Evolutionary conservation across 2,329 filamentous ascomycete genomes (phyloP), one percentile per base, ranked within the genome.

Genomic region (Orbilia oligospora): DNA sequence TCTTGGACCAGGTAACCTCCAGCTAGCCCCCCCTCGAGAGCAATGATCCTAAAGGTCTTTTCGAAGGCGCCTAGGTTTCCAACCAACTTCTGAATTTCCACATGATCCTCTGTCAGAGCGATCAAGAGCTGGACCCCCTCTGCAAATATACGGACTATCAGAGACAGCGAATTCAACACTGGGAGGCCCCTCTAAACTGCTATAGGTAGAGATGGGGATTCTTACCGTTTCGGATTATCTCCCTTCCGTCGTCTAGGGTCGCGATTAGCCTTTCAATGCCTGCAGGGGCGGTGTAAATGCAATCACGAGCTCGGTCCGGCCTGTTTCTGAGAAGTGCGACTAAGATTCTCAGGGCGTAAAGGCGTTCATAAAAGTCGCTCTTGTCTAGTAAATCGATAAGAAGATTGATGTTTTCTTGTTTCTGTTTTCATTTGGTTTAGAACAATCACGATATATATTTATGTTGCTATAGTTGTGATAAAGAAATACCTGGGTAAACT

Each of bases 21-120:
- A 81, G 97, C 91, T 3, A 99, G 86, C 1, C 91, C 92, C 0
- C 96, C 96, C 82, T 99, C 96, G 0, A 88, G 87, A 80, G 91
- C 89, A 67, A 99, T 92, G 67, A 98, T 91, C 53, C 87, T 87
- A 83, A 98, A 97, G 27, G 97, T 87, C 51, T 91, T 90, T 79
- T 96, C 93, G 82, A 97, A 98, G 0, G 94, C 93, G 87, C 93
- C 95, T 82, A 97, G 94, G 81, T 97, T 98, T 0, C 94, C 96
- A 24, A 98, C 94, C 1, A 98, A 88, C 84, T 98, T 98, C 83
- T 98, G 94, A 66, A 99, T 89, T 82, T 98, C 94, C 49, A 91
- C 86, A 8, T 95, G 97, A 0, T 91, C 91, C 33, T 93, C 93
- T 0, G 96, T 97, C 33, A 99, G 87, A 72, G 94, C 92, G 36